phyloP scores from a whole-genome alignment of 169 alveolate genomes.

The Fabrea salina region DNA sequence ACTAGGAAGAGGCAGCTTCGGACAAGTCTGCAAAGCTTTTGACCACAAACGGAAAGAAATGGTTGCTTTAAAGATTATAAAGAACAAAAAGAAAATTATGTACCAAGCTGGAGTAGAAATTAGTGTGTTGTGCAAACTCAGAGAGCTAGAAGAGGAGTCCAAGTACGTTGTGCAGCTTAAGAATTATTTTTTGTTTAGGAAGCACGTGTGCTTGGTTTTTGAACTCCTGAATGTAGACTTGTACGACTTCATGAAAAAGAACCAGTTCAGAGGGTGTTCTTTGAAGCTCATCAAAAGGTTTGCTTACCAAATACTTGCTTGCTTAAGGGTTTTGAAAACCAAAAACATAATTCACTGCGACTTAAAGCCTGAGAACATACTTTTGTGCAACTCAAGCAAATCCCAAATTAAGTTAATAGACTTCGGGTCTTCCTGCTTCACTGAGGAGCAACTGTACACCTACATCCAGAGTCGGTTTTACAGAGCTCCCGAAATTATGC shows the following conservation, averaged over 20 bases:
- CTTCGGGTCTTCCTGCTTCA: conserved; percentile 73
- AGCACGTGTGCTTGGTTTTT: conserved; percentile 66
- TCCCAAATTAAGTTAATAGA: conserved; percentile 68
- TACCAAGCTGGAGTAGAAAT: conserved; percentile 50
- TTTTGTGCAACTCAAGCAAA: conserved; percentile 50
- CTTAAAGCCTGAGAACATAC: conserved; percentile 79
- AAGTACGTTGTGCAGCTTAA: conserved; percentile 64
- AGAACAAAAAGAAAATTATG: conserved; percentile 38
- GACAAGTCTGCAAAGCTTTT: conserved; percentile 43
- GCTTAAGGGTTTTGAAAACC: conserved; percentile 6
- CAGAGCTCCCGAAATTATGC: conserved; percentile 83
- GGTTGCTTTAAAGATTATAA: conserved; percentile 51
- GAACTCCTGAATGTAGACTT: conserved; percentile 48
- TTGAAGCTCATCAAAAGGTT: conserved; percentile 38
- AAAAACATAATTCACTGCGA: conserved; percentile 77
- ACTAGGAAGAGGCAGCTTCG: conserved; percentile 55
- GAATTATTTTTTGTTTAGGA: conserved; percentile 72
- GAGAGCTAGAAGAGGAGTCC: conserved; percentile 54
- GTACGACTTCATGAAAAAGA: conserved; percentile 36
- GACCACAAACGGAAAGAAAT: conserved; percentile 51
- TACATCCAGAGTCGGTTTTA: conserved; percentile 75
- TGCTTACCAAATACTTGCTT: conserved; percentile 39
- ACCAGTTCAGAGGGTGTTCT: conserved; percentile 36
- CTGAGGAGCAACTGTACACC: conserved; percentile 64
- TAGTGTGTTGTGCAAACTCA: conserved; percentile 35